Conservation (phyloP, 495 filamentous ascomycete genomes). For the Talaromyces proteolyticus region DNA sequence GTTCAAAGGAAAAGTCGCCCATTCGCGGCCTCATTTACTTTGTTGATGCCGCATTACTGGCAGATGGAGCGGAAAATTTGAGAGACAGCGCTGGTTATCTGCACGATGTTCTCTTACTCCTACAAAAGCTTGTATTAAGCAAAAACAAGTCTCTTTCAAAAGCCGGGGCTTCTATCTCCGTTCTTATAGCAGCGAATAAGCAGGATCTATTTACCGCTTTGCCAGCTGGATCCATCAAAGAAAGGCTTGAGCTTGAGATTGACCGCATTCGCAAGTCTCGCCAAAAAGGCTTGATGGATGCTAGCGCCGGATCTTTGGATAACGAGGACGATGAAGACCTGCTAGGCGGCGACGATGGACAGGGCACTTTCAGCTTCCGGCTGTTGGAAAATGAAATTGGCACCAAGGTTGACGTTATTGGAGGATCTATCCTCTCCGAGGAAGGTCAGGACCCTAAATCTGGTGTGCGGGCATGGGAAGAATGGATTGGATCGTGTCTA, state of each 20-base stretch:
- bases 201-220: constrained; percentile 91
- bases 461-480: constrained; percentile 75
- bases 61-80: constrained; percentile 45
- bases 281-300: constrained; percentile 74
- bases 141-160: constrained; percentile 46
- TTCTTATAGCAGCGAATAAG: constrained; percentile 90
- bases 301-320: constrained; percentile 46
- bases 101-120: constrained; percentile 72
- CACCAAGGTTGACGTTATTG: constrained; percentile 67
- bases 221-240: constrained; percentile 70
- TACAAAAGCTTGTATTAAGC: constrained; percentile 68
- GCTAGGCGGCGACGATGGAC: constrained; percentile 63
- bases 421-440: constrained; percentile 69
- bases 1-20: constrained; percentile 37
- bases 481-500: constrained; percentile 69
- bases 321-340: constrained; percentile 78
- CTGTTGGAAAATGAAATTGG: constrained; percentile 76
- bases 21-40: constrained; percentile 80
- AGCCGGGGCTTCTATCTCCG: constrained; percentile 55
- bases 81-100: constrained; percentile 71
- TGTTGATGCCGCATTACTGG: constrained; percentile 74
- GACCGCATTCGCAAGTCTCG: constrained; percentile 69
- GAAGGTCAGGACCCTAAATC: constrained; percentile 45
- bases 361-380: constrained; percentile 70
- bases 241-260: constrained; percentile 74